Percentiles rank a stretch among this genome's conserved stretches.
phyloP scores from a whole-genome alignment of 129 eudicot species.

The Flaveria sonorensis region DNA sequence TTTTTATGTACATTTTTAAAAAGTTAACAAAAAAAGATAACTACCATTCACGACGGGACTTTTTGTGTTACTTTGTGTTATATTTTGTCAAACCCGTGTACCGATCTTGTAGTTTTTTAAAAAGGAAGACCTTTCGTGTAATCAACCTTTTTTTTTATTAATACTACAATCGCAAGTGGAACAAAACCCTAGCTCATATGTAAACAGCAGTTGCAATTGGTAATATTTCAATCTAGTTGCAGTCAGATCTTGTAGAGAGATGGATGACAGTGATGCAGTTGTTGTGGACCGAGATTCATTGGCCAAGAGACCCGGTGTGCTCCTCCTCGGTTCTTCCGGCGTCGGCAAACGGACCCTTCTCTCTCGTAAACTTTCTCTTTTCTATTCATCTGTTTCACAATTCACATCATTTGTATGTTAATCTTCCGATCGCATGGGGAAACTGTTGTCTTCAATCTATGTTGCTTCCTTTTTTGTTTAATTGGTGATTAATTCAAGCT shows the following conservation, averaged over 20 bases:
- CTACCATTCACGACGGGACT: no score
- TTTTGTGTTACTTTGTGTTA: no score
- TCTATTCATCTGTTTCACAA: not conserved
- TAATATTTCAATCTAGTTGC: not conserved
- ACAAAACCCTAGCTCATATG: not conserved
- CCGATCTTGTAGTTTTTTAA: no score
- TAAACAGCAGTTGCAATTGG: not conserved
- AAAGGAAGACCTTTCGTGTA: no score
- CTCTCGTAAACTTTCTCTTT: conserved; percentile 47
- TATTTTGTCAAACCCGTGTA: no score
- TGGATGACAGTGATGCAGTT: conserved; percentile 21
- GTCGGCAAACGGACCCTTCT: conserved; percentile 88
- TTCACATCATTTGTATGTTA: not conserved
- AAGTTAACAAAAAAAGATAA: no score
- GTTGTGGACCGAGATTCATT: conserved; percentile 42
- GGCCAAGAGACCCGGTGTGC: conserved; percentile 69
- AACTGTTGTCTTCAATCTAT: not conserved
- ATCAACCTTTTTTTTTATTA: no score
- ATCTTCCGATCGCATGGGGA: conserved; percentile 7
- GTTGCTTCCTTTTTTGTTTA: not conserved
- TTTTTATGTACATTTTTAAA: no score
- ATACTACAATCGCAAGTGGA: not conserved
- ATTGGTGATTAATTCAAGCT: not conserved
- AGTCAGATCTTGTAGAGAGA: conserved; percentile 26
- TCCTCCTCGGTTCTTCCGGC: conserved; percentile 76